Conservation (phyloP, 2,329 filamentous ascomycete species). For the Aspergillus persii region DNA sequence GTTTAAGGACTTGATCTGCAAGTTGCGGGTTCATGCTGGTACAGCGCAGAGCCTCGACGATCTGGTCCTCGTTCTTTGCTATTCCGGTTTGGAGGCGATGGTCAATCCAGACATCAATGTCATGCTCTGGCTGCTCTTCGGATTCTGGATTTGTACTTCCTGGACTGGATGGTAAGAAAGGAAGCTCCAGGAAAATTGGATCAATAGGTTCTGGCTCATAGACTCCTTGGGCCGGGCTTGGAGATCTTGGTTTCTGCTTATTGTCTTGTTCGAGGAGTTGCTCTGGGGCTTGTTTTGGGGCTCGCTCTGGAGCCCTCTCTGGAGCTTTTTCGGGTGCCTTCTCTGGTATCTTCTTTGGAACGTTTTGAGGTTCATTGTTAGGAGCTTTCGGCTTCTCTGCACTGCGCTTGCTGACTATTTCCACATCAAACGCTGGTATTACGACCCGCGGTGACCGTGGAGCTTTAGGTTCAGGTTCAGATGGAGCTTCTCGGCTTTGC, state of each 20-base stretch:
- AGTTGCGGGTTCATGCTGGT: conserved; percentile 42
- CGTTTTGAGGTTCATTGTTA: neutral
- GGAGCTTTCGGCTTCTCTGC: neutral
- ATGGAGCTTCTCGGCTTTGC: neutral
- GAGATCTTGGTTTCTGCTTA: neutral
- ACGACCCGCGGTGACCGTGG: neutral
- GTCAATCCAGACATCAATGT: conserved; percentile 43
- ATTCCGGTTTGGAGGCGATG: conserved; percentile 29
- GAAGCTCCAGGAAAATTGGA: conserved; percentile 29
- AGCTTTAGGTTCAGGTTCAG: neutral
- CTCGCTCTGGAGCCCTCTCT: neutral
- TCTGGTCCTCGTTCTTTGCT: conserved; percentile 27
- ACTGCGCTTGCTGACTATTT: neutral
- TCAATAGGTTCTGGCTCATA: conserved; percentile 15
- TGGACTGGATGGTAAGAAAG: conserved; percentile 27
- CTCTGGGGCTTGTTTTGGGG: neutral
- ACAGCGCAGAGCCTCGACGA: conserved; percentile 36
- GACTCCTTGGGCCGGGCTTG: neutral
- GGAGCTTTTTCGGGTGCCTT: too few relatives aligned
- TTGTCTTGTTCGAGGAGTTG: neutral
- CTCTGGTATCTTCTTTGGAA: too few relatives aligned
- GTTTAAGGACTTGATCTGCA: conserved; percentile 36
- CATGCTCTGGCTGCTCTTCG: conserved; percentile 16
- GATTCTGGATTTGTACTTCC: conserved; percentile 2
- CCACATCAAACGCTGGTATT: neutral